Base-by-base conservation (phyloP, 2,329 filamentous ascomycete species). In the Epichloe aotearoae region DNA sequence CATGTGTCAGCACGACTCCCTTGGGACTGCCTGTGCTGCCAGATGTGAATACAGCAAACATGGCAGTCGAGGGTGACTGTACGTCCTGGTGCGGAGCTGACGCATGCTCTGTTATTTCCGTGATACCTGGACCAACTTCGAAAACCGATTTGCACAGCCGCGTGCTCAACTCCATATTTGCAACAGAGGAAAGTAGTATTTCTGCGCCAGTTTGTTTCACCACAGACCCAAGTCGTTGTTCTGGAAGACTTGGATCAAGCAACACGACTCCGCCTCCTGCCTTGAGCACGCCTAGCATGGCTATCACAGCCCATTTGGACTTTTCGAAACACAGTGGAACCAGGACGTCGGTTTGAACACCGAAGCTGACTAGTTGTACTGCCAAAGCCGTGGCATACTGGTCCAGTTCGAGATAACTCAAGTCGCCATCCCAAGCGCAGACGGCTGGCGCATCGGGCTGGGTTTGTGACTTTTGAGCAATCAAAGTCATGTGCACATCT, bases 301-400 rank as follows among this genome's bases (percentile, higher is more conserved):
- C 68, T 20, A 75, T 64, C 7, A 67, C 61, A 4, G 72, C 69
- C 71, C 70, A 74, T 54, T 62, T 62, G 33, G 71, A 73, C 57
- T 75, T 75, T 56, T 74, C 70, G 52, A 75, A 74, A 55, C 71
- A 73, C n/a, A 75, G 62, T 3, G 73, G 72, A n/a, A 76, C 68
- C 10, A 65, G 66, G 6, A 26, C 23, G 23, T 26, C 23, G 23
- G 23, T 26, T 8, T 26, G 23, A 39, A 70, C 62, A 15, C 71
- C 71, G n/a, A 59, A 55, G 11, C 58, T 57, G 14, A 61, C 53
- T 2, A 76, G 64, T 50, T 70, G 62, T 4, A 58, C 57, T 3
- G 73, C 73, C 8, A 76, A 62, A 1, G 58, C 56, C 33, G 66
- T 68, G 2, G 74, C 73, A 12, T 69, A 60, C 1, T 58, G 54